Base-by-base conservation (phyloP, 169 alveolate genomes). In the Eimeria tenella region DNA sequence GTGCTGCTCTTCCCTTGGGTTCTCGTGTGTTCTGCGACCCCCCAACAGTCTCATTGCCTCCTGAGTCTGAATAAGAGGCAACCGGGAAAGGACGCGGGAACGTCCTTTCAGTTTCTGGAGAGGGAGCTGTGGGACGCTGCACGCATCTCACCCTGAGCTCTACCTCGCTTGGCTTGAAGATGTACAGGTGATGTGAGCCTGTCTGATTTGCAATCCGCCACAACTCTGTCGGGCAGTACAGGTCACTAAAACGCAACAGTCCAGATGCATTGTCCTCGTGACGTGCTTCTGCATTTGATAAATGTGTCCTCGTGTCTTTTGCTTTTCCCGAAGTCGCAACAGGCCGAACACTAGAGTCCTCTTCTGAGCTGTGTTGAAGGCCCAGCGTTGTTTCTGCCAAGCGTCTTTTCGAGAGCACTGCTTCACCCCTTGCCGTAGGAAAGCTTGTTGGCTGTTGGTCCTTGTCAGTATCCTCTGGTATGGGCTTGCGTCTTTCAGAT, bases 121-220 rank as follows among this genome's bases (percentile, higher is more conserved):
- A 60, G 10, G 62, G 60, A 60, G 91, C 81, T 62, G 79, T 84
- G 7, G 91, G 91, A n/a, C 91, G 79, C 63, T 84, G 91, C 70
- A 49, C 75, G 81, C 91, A 84, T 19, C 91, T 58, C 63, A 56
- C 91, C 62, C 91, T 19, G 7, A 84, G 65, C 52, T 84, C 81
- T 49, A 84, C 91, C 79, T 84, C 91, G 25, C 79, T 77, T 31
- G 91, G 91, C 49, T 84, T 84, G 19, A 84, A 77, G 52, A 84
- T 84, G 53, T 84, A 84, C 75, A 62, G 25, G 7, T 84, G 91
- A 31, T 84, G 50, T 4, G 81, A n/a, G 55, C 79, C 60, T 13
- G 75, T 58, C 25, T 52, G 65, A 62, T n/a, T 84, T 6, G 91
- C 91, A 31, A 84, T 42, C 31, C 62, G 50, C 91, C 91, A 84